Evolutionary conservation across 345 rosid species (phyloP).

Genomic region (Capsella bursapastoris): DNA sequence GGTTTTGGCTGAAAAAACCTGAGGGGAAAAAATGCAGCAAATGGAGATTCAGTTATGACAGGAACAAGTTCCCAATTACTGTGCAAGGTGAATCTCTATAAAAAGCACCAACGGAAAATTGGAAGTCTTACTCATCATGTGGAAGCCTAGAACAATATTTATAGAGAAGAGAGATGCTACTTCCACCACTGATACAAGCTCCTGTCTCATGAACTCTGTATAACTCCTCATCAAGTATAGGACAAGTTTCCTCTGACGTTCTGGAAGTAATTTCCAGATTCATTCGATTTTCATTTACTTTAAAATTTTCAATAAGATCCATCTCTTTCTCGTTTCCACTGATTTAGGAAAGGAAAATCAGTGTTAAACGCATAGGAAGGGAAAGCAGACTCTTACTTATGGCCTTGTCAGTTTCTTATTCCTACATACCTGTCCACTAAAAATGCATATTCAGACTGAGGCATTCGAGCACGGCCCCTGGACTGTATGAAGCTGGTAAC

Average conservation of each 20-base stretch:
- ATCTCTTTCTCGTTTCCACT: constrained; percentile 77
- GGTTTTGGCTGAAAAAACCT: constrained; percentile 87
- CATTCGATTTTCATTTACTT: constrained; percentile 66
- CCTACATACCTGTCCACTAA: constrained; percentile 76
- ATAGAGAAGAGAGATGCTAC: constrained; percentile 78
- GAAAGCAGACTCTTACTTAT: constrained; percentile 24
- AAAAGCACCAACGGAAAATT: constrained; percentile 33
- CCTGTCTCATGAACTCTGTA: constrained; percentile 76
- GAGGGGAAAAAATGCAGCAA: constrained; percentile 46
- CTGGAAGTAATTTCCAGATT: constrained; percentile 71
- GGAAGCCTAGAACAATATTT: constrained; percentile 89
- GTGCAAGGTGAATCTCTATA: constrained; percentile 7
- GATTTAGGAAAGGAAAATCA: constrained; percentile 46
- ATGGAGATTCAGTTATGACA: constrained; percentile 26
- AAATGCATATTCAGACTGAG: constrained; percentile 93
- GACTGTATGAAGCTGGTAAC: constrained; percentile 97
- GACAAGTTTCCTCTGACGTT: constrained; percentile 62
- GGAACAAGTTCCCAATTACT: constrained; percentile 15
- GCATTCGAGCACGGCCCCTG: constrained; percentile 97
- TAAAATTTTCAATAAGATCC: constrained; percentile 66
- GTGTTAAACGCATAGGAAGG: constrained; percentile 15
- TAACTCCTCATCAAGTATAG: constrained; percentile 55
- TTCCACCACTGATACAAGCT: constrained; percentile 79
- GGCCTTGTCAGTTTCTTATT: constrained; percentile 24
- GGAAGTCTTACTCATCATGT: constrained; percentile 80